Evolutionary conservation across 2,329 filamentous ascomycete genomes (phyloP).

Genomic region (Arthrobotrys entomopaga): DNA sequence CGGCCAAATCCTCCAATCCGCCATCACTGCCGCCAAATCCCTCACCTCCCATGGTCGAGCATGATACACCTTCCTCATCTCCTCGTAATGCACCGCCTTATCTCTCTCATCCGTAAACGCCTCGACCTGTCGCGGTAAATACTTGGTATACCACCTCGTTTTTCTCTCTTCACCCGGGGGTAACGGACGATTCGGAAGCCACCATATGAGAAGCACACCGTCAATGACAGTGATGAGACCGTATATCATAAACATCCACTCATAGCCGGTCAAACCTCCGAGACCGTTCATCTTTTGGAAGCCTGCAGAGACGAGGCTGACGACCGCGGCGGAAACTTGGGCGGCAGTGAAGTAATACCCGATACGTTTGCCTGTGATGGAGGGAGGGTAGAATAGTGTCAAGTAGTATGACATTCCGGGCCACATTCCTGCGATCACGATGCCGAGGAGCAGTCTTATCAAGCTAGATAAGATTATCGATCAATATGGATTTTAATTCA

Average conservation of each 20-base stretch:
- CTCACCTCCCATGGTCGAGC: slow-evolving; percentile 75
- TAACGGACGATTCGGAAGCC: slow-evolving; percentile 85
- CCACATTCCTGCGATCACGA: slow-evolving; percentile 94
- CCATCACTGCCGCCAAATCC: slow-evolving; percentile 76
- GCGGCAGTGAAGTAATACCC: slow-evolving; percentile 89
- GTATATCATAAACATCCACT: slow-evolving; percentile 93
- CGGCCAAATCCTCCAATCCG: slow-evolving; percentile 90
- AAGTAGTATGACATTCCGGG: slow-evolving; percentile 94
- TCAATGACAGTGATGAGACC: slow-evolving; percentile 78
- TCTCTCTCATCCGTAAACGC: slow-evolving; percentile 77
- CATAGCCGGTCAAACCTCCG: slow-evolving; percentile 80
- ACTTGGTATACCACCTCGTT: slow-evolving; percentile 66
- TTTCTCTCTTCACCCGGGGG: slow-evolving; percentile 66
- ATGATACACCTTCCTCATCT: slow-evolving; percentile 83
- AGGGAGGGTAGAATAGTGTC: slow-evolving; percentile 89
- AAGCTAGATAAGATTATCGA: slow-evolving; percentile 64
- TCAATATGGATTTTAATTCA: background rate
- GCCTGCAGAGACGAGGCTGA: slow-evolving; percentile 86
- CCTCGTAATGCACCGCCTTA: slow-evolving; percentile 82
- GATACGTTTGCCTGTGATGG: slow-evolving; percentile 85
- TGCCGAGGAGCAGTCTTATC: slow-evolving; percentile 83
- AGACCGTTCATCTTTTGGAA: slow-evolving; percentile 90
- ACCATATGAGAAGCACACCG: slow-evolving; percentile 81
- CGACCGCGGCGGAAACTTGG: slow-evolving; percentile 87
- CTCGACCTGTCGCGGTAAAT: slow-evolving; percentile 75